These are phyloP conservation scores for Chalara sp. DNA, from an alignment of 2,329 filamentous ascomycete genomes.

Conservation along the genomic window DNA sequence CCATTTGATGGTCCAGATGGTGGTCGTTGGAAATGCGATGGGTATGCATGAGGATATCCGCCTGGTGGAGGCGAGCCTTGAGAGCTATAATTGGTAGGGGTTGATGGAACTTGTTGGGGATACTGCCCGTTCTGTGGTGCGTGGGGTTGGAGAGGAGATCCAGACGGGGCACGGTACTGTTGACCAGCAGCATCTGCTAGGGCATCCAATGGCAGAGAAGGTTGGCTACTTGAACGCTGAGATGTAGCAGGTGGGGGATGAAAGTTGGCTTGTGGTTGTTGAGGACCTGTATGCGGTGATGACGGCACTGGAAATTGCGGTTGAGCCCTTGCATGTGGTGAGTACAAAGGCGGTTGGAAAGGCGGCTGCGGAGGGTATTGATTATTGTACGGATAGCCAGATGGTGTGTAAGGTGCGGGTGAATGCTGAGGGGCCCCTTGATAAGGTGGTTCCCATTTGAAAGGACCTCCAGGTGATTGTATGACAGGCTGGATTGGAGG, in stretches of 20 bases:
- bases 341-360: neutral
- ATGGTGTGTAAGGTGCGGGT: neutral
- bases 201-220: conserved; percentile 20
- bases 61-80: conserved; percentile 14
- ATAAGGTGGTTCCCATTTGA: conserved; percentile 24
- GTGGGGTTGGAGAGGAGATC: conserved; percentile 16
- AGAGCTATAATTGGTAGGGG: neutral
- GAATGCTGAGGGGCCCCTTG: conserved; percentile 12
- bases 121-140: neutral
- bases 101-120: neutral
- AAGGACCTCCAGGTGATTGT: neutral
- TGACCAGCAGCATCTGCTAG: conserved; percentile 26
- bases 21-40: conserved; percentile 14
- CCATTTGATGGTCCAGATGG: conserved; percentile 8
- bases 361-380: conserved; percentile 4
- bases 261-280: conserved; percentile 14
- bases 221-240: conserved; percentile 13
- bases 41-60: conserved; percentile 13
- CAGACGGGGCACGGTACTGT: conserved; percentile 23
- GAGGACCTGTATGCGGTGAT: conserved; percentile 23
- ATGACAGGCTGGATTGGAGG: conserved; percentile 10
- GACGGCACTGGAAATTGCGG: conserved; percentile 2
- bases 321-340: neutral
- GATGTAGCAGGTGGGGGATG: conserved; percentile 20
- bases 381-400: no score